Base-by-base conservation (phyloP, 352 stramenopile species). In the Blastocystis sp. region DNA sequence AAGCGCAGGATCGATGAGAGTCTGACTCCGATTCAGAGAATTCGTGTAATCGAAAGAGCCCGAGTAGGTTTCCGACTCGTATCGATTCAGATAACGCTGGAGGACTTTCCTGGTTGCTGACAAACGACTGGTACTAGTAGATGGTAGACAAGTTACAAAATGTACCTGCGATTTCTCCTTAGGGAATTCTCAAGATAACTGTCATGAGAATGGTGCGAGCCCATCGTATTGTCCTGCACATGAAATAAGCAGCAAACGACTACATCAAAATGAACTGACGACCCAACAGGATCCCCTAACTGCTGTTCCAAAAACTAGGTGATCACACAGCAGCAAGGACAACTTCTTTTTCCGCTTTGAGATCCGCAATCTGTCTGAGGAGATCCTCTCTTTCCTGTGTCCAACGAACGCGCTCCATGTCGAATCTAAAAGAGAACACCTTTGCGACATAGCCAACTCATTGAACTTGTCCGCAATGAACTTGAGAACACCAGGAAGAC, bases 281-380 rank as follows among this genome's bases (percentile, higher is more conserved):
- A 44, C 40, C 63, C 63, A 14, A 81, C 46, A 24, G 56, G 29
- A 38, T 81, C 69, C n/a, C 24, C 48, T 21, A 81, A 32, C 24
- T 81, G 69, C 27, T 81, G 69, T n/a, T 81, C 69, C 27, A 81
- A 38, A 64, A 63, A 81, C 69, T 81, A 81, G 14, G 42, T 51
- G 9, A 65, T 64, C 9, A 81, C 24, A 38, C 4, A 16, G 6
- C n/a, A 7, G 18, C 6, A 21, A 36, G n/a, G 42, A 59, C 9
- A 34, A 81, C 69, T 40, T 40, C 27, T 63, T 81, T 81, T 18
- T 81, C 69, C 29, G 40, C 44, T 64, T 81, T 44, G 8, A 81
- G 24, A 40, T 64, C 18, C 18, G 44, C 16, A 46, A 81, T 81
- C 53, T 64, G 53, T 9, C 51, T 29, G 29, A 48, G n/a, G 9